Conservation (phyloP, 2,329 filamentous ascomycete species). For the Xylaria sp. region DNA sequence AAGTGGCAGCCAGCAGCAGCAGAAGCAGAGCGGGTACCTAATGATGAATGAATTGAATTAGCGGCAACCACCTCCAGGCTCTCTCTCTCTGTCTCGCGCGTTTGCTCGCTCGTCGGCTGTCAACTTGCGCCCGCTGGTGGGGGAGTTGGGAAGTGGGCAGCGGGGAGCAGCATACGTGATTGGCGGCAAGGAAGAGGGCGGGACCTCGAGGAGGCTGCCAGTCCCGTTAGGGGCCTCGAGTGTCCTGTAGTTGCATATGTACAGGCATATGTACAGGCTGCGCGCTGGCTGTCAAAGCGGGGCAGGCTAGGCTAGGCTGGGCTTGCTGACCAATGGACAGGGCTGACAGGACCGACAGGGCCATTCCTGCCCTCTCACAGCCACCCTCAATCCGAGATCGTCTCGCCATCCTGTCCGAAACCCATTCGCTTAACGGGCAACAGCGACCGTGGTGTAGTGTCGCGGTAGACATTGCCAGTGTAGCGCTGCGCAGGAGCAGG, state of each 20-base stretch:
- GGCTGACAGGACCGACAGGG: slow-evolving; percentile 25
- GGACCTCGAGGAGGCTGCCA: slow-evolving; percentile 23
- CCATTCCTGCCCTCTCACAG: slow-evolving; percentile 28
- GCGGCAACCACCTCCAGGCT: background rate
- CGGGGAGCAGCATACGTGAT: slow-evolving; percentile 10
- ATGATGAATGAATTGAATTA: too few species aligned
- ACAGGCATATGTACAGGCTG: background rate
- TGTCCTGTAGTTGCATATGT: slow-evolving; percentile 3
- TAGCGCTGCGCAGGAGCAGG: background rate
- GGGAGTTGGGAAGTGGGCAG: background rate
- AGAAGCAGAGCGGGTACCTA: slow-evolving; percentile 13
- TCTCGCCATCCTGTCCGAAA: slow-evolving; percentile 35
- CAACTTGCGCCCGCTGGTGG: background rate
- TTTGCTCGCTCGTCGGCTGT: background rate
- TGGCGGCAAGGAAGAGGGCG: slow-evolving; percentile 13
- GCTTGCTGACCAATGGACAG: slow-evolving; percentile 36
- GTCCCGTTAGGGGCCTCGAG: slow-evolving; percentile 10
- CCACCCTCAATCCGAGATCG: slow-evolving; percentile 30
- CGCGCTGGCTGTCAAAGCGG: slow-evolving; percentile 31
- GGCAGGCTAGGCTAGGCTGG: slow-evolving; percentile 35
- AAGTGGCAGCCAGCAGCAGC: background rate
- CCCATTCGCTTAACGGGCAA: slow-evolving; percentile 35
- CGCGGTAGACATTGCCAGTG: background rate
- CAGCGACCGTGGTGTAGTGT: slow-evolving; percentile 13
- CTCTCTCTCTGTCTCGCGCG: background rate